Evolutionary conservation across 1,284 basidiomycete species (phyloP).

Genomic region (Naganishia liquefaciens): DNA sequence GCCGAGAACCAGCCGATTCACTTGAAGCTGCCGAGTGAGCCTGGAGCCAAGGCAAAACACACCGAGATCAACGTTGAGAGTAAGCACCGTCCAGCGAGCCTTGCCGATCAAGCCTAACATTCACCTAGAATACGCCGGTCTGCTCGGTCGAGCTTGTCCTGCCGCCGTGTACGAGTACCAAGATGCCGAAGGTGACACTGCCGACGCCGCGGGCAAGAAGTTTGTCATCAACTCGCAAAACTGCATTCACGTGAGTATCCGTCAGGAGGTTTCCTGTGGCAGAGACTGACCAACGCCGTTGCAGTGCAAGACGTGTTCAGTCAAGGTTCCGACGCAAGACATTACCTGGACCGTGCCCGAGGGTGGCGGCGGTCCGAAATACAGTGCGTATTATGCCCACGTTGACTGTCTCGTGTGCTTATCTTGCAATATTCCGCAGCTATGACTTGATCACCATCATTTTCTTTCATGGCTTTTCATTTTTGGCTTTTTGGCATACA

Average conservation of each 20-base stretch:
- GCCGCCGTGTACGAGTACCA: slow-evolving; percentile 98
- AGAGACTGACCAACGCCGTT: not conserved
- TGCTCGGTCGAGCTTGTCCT: slow-evolving; percentile 87
- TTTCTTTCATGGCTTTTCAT: too few species aligned
- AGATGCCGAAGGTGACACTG: slow-evolving; percentile 60
- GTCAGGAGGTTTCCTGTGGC: slow-evolving; percentile 58
- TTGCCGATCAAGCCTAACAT: not conserved
- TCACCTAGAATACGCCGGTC: slow-evolving; percentile 70
- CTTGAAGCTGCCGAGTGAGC: slow-evolving; percentile 64
- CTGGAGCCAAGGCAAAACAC: slow-evolving; percentile 64
- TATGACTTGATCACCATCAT: too few species aligned
- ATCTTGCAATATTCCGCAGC: too few species aligned
- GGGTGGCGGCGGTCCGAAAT: slow-evolving; percentile 90
- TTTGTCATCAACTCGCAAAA: slow-evolving; percentile 93
- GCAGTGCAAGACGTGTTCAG: slow-evolving; percentile 90
- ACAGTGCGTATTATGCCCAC: slow-evolving; percentile 61
- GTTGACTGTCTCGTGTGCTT: too few species aligned
- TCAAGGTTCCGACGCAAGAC: slow-evolving; percentile 87
- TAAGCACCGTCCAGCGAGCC: slow-evolving; percentile 27
- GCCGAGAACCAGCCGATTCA: slow-evolving; percentile 94
- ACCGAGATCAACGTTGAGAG: slow-evolving; percentile 70
- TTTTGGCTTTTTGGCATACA: too few species aligned
- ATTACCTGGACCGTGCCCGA: slow-evolving; percentile 94
- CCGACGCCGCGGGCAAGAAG: slow-evolving; percentile 72
- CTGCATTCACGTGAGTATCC: slow-evolving; percentile 52